Evolutionary conservation across 768 basidiomycete genomes (phyloP).

Genomic region (Leccinum disarticulatum): DNA sequence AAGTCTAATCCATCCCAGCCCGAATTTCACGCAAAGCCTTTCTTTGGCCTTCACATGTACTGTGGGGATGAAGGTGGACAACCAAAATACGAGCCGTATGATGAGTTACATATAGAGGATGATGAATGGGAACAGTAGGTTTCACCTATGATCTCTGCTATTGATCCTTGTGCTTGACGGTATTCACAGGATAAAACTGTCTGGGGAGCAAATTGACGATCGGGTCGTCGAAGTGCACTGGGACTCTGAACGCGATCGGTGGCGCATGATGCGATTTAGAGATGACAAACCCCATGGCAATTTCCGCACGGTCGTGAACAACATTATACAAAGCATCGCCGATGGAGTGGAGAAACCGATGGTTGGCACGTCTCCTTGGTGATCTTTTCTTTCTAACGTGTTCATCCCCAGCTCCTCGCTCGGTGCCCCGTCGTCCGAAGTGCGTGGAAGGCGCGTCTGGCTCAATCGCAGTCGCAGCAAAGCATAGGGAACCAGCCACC

Average conservation of each 20-base stretch:
- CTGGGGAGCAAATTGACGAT: constrained; percentile 89
- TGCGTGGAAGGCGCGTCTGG: constrained; percentile 71
- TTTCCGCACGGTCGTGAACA: constrained; percentile 78
- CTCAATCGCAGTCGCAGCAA: constrained; percentile 37
- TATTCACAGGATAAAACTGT: constrained; percentile 68
- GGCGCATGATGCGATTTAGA: constrained; percentile 92
- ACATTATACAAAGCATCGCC: constrained; percentile 85
- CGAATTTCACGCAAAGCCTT: constrained; percentile 82
- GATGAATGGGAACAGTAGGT: constrained; percentile 92
- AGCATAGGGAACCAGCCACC: constrained; percentile 19
- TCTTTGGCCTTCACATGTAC: constrained; percentile 83
- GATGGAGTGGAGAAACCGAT: constrained; percentile 91
- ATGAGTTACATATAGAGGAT: constrained; percentile 81
- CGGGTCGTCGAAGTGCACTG: constrained; percentile 93
- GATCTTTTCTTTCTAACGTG: constrained; percentile 11
- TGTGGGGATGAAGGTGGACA: constrained; percentile 61
- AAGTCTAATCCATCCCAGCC: constrained; percentile 54
- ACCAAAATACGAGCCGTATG: constrained; percentile 77
- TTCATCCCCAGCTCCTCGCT: constrained; percentile 57
- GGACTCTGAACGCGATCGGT: constrained; percentile 63
- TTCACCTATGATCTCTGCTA: not conserved
- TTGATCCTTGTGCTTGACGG: constrained; percentile 4
- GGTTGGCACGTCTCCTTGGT: constrained; percentile 46
- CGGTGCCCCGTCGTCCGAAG: constrained; percentile 62
- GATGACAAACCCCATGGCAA: constrained; percentile 96